These are phyloP conservation scores for Phytophthora uliginosa DNA, from an alignment of 352 stramenopile species.

Conservation along the genomic window DNA sequence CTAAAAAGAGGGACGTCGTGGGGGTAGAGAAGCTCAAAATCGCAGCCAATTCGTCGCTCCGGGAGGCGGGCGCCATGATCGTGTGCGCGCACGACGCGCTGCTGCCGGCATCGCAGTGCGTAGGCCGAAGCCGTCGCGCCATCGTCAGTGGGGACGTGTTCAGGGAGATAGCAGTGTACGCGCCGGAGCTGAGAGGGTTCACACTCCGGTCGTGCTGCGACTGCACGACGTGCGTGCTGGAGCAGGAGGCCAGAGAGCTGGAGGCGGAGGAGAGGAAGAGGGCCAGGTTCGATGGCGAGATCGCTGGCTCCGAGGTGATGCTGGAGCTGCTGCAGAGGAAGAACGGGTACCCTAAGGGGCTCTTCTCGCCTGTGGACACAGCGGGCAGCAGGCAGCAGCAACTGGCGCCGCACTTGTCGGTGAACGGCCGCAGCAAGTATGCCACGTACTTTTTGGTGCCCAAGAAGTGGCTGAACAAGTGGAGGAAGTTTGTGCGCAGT, in stretches of 20 bases:
- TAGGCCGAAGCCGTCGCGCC: constrained; percentile 66
- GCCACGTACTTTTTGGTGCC: constrained; percentile 84
- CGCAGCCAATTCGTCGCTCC: constrained; percentile 37
- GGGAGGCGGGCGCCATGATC: constrained; percentile 55
- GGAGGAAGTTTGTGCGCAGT: constrained; percentile 81
- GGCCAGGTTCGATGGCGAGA: constrained; percentile 73
- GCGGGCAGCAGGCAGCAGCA: constrained; percentile 36
- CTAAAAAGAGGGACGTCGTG: constrained; percentile 36
- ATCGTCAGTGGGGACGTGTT: constrained; percentile 61
- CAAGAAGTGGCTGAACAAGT: constrained; percentile 88
- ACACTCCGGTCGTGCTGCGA: constrained; percentile 55
- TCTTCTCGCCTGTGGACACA: constrained; percentile 69
- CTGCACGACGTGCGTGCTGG: constrained; percentile 64
- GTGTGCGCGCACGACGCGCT: constrained; percentile 74
- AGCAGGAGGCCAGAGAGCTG: constrained; percentile 64
- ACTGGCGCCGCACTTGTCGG: constrained; percentile 59
- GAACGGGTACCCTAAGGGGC: constrained; percentile 76
- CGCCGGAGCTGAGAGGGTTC: constrained; percentile 71
- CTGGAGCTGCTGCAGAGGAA: constrained; percentile 84
- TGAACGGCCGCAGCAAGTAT: constrained; percentile 60
- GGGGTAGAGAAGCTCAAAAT: constrained; percentile 14
- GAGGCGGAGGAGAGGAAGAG: constrained; percentile 63
- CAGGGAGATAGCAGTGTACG: constrained; percentile 61
- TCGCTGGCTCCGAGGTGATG: constrained; percentile 70
- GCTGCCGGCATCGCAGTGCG: constrained; percentile 64